Conservation (phyloP, 2,329 filamentous ascomycete genomes). For the Penicillium thymicola region DNA sequence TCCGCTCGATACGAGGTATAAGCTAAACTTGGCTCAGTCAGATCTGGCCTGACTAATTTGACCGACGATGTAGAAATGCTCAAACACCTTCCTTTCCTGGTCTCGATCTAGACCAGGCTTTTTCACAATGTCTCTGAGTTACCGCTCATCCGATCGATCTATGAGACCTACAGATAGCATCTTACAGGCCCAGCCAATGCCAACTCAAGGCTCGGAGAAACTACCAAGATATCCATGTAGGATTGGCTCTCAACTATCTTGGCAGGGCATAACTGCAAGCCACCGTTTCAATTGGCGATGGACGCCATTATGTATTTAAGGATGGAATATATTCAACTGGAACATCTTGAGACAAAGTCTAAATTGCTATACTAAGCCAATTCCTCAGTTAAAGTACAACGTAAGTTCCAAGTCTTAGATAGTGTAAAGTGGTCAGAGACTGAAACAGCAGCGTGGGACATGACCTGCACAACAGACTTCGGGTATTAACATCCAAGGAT, state of each 20-base stretch:
- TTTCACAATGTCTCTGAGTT: slow-evolving; percentile 4
- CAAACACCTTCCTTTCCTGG: background rate
- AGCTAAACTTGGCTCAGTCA: background rate
- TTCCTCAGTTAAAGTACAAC: background rate
- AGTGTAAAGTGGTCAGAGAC: background rate
- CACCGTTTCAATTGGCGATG: background rate
- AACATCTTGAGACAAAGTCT: slow-evolving; percentile 2
- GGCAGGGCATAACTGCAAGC: background rate
- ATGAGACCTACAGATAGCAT: background rate
- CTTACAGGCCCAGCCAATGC: background rate
- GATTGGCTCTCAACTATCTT: background rate
- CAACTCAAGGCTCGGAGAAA: background rate
- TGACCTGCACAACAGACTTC: background rate
- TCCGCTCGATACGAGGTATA: background rate
- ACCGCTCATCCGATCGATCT: slow-evolving; percentile 6
- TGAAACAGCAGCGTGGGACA: slow-evolving; percentile 10
- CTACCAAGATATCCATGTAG: background rate
- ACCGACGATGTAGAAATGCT: background rate
- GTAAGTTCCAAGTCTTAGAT: too few relatives aligned
- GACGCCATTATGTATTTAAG: background rate
- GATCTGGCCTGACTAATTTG: background rate
- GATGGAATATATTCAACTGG: background rate
- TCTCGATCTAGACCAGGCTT: background rate
- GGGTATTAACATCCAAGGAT: too few relatives aligned
- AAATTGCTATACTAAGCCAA: background rate